phyloP scores from a whole-genome alignment of 805 yeast genomes.

The Metschnikowia peoriensis region DNA sequence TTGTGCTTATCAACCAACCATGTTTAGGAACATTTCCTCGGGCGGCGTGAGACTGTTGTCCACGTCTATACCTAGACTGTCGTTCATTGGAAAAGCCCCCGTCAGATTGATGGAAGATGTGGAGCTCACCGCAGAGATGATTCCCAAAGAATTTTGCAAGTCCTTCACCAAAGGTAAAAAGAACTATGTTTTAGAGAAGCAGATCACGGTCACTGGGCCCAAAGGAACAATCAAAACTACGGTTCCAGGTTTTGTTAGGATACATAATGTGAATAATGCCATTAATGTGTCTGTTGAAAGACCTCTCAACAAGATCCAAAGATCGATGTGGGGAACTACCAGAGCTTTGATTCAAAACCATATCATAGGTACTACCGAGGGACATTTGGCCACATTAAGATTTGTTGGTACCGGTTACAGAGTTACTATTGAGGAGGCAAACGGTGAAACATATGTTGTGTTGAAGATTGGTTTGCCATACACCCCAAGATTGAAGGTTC shows the following conservation, averaged over 20 bases:
- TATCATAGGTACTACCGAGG: slow-evolving; percentile 86
- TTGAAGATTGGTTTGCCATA: slow-evolving; percentile 88
- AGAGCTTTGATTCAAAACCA: slow-evolving; percentile 76
- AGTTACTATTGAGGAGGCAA: slow-evolving; percentile 65
- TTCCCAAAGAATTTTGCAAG: slow-evolving; percentile 54
- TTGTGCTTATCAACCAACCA: slow-evolving; percentile 5
- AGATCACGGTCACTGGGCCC: slow-evolving; percentile 70
- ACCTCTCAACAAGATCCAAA: slow-evolving; percentile 61
- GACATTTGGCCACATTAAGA: slow-evolving; percentile 82
- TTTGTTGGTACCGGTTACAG: slow-evolving; percentile 98
- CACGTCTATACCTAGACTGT: slow-evolving; percentile 23
- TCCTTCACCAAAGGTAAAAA: slow-evolving; percentile 66
- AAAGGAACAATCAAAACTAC: slow-evolving; percentile 62
- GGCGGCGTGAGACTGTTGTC: slow-evolving; percentile 17
- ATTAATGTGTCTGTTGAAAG: slow-evolving; percentile 58
- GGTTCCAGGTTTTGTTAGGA: slow-evolving; percentile 68
- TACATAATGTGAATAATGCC: slow-evolving; percentile 38
- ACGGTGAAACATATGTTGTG: slow-evolving; percentile 55
- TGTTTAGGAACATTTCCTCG: slow-evolving; percentile 14
- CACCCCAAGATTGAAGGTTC: slow-evolving; percentile 72
- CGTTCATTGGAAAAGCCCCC: slow-evolving; percentile 82
- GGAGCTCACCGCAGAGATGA: slow-evolving; percentile 42
- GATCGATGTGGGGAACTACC: slow-evolving; percentile 93
- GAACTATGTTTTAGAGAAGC: slow-evolving; percentile 54
- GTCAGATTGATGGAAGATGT: slow-evolving; percentile 67